Conservation (phyloP, 2,329 filamentous ascomycete genomes). For the Nemania abortiva region DNA sequence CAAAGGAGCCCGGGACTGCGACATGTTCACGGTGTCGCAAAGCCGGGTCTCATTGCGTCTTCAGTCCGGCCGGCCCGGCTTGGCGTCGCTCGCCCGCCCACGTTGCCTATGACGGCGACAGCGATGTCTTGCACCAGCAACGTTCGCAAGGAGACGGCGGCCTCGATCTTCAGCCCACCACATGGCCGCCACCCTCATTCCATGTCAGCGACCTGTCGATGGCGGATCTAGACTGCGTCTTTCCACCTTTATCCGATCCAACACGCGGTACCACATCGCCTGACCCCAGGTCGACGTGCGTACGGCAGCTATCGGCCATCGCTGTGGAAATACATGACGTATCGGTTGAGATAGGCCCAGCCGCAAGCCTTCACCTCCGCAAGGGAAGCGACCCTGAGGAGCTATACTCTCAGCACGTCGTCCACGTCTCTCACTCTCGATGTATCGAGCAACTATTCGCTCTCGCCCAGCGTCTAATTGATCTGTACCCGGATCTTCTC, state of each 20-base stretch:
- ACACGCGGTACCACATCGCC: conserved; percentile 11
- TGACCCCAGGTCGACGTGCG: conserved; percentile 37
- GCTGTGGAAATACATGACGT: conserved; percentile 48
- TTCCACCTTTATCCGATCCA: conserved; percentile 15
- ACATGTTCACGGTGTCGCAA: conserved; percentile 58
- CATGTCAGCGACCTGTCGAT: not conserved
- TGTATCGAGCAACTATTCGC: conserved; percentile 54
- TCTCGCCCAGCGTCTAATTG: conserved; percentile 52
- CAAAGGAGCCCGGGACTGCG: conserved; percentile 53
- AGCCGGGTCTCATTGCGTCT: conserved; percentile 56
- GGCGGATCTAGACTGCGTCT: conserved; percentile 2
- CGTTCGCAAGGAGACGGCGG: conserved; percentile 12
- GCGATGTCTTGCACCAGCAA: conserved; percentile 14
- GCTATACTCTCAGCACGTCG: conserved; percentile 43
- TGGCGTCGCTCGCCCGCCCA: conserved; percentile 32
- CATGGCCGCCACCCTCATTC: conserved; percentile 41
- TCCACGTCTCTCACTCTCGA: conserved; percentile 41
- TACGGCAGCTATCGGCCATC: conserved; percentile 43
- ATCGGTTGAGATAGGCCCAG: conserved; percentile 39
- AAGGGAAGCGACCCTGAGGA: conserved; percentile 42
- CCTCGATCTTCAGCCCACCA: conserved; percentile 39
- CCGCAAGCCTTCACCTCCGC: conserved; percentile 46
- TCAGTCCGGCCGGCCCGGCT: conserved; percentile 54
- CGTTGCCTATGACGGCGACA: conserved; percentile 33
- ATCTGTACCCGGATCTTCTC: conserved; percentile 53